Evolutionary conservation across 208 protist species (phyloP).

Genomic region (Leishmania tarentolae): DNA sequence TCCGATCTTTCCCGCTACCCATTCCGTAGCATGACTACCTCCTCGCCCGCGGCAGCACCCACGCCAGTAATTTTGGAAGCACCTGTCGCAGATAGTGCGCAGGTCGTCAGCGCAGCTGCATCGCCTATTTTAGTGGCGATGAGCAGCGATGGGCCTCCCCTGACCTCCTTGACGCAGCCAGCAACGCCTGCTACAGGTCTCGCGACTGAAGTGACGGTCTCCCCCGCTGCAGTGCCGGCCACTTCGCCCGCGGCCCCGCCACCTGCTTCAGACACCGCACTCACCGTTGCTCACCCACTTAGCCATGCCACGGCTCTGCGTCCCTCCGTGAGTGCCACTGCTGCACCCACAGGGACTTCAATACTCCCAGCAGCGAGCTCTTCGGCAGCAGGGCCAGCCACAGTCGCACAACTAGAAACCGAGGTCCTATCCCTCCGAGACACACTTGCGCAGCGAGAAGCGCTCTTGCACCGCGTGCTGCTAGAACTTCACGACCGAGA

Average conservation of each 20-base stretch:
- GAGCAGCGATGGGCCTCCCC: conserved; percentile 22
- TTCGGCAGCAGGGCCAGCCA: background rate
- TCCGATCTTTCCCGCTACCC: conserved; percentile 20
- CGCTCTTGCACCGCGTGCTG: conserved; percentile 30
- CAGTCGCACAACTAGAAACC: background rate
- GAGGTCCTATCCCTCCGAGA: conserved; percentile 23
- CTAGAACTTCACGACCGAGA: conserved; percentile 15
- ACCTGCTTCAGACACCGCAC: background rate
- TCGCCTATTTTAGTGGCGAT: conserved; percentile 27
- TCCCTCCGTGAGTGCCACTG: conserved; percentile 2
- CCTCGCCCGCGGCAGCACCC: background rate
- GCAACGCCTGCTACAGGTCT: background rate
- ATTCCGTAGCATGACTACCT: conserved; percentile 2
- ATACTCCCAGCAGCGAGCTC: background rate
- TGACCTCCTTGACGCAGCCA: background rate
- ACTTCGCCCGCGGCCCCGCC: background rate
- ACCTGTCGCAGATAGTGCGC: background rate
- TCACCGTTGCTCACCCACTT: background rate
- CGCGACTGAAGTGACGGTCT: background rate
- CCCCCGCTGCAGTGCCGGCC: background rate
- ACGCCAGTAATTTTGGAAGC: background rate
- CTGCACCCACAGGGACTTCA: background rate
- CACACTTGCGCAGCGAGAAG: conserved; percentile 32
- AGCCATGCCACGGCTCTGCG: background rate
- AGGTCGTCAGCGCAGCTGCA: background rate